Conservation (phyloP, 495 filamentous ascomycete species). For the Podospora pseudoanserina region DNA sequence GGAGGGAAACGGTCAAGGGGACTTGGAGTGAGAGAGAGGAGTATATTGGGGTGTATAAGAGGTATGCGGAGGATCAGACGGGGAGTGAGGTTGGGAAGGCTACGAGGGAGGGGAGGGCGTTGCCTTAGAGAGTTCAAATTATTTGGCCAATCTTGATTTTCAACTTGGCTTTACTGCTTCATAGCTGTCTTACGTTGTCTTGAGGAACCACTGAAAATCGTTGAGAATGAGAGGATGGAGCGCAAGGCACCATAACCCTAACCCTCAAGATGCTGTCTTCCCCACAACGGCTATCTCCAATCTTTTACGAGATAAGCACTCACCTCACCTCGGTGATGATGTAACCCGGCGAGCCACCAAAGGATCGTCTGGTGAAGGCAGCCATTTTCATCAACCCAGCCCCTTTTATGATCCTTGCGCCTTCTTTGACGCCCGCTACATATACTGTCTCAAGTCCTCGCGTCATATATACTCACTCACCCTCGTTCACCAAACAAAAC, state of each 20-base stretch:
- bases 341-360: neutral
- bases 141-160: no score
- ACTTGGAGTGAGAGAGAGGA: slow-evolving; percentile 61
- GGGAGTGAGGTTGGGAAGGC: slow-evolving; percentile 67
- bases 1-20: slow-evolving; percentile 53
- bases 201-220: no score
- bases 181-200: no score
- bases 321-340: neutral
- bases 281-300: neutral
- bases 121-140: slow-evolving; percentile 43
- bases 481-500: neutral
- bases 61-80: slow-evolving; percentile 70
- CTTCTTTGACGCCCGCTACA: neutral
- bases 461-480: neutral
- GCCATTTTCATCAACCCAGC: neutral
- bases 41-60: slow-evolving; percentile 61
- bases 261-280: neutral
- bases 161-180: no score
- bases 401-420: neutral
- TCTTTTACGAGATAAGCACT: neutral
- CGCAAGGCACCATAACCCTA: neutral
- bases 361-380: neutral
- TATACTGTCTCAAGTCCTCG: neutral
- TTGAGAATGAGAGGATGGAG: no score
- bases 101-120: slow-evolving; percentile 56